Evolutionary conservation across 345 rosid genomes (phyloP).

Genomic region (Fremontodendron californicum): DNA sequence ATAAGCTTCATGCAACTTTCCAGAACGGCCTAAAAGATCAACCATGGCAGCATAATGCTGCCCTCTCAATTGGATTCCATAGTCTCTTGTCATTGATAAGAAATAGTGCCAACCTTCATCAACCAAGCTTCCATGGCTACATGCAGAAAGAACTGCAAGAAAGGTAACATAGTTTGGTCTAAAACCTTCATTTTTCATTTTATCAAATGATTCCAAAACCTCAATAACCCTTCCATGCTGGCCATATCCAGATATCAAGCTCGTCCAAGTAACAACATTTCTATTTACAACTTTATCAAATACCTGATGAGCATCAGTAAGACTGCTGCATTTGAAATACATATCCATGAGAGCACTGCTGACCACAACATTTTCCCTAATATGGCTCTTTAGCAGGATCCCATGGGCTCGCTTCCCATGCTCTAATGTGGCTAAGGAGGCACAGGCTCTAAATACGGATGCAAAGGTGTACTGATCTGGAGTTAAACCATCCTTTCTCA

Average conservation of each 20-base stretch:
- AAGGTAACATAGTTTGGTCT: slow-evolving; percentile 61
- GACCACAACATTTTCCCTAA: slow-evolving; percentile 54
- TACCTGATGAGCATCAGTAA: slow-evolving; percentile 37
- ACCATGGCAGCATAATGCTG: slow-evolving; percentile 73
- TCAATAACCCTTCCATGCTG: slow-evolving; percentile 56
- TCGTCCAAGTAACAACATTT: slow-evolving; percentile 62
- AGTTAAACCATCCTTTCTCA: no score
- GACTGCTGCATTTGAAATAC: slow-evolving; percentile 66
- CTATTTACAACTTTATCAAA: slow-evolving; percentile 42
- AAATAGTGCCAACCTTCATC: slow-evolving; percentile 46
- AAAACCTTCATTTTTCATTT: slow-evolving; percentile 45
- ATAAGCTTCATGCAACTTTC: slow-evolving; percentile 56
- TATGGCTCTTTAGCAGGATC: no score
- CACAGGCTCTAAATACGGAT: no score
- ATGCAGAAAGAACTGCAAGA: slow-evolving; percentile 72
- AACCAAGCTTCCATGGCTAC: slow-evolving; percentile 72
- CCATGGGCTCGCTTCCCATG: no score
- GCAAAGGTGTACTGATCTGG: no score
- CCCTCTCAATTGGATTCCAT: slow-evolving; percentile 48
- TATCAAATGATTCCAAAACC: slow-evolving; percentile 47
- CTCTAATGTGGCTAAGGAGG: no score
- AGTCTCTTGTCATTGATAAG: slow-evolving; percentile 36
- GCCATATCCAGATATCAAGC: slow-evolving; percentile 63
- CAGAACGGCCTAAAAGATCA: slow-evolving; percentile 70
- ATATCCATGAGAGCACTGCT: slow-evolving; percentile 59